Evolutionary conservation across 1,284 basidiomycete genomes (phyloP).

Genomic region (Anthracocystis panici-leucophaei): DNA sequence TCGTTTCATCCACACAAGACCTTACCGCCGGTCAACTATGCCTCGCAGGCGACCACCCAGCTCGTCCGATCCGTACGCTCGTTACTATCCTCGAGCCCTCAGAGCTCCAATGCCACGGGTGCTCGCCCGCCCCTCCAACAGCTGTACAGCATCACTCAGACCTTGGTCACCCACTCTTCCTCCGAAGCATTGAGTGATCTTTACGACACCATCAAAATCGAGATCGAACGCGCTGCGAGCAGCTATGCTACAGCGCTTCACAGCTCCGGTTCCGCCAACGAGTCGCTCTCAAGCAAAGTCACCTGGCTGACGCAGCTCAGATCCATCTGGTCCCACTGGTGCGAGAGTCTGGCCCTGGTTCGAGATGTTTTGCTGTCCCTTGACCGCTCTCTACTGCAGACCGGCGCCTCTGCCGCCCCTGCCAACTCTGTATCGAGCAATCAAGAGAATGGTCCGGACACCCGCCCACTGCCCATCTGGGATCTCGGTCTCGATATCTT

Average conservation of each 20-base stretch:
- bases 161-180: constrained; percentile 22
- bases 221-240: constrained; percentile 55
- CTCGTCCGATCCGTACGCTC: constrained; percentile 42
- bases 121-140: constrained; percentile 28
- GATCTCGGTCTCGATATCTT: constrained; percentile 57
- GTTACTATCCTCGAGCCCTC: constrained; percentile 27
- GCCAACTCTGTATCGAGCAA: not conserved
- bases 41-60: constrained; percentile 28
- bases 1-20: constrained; percentile 25
- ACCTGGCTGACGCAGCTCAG: constrained; percentile 51
- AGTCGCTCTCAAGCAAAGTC: constrained; percentile 18
- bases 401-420: not conserved
- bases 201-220: constrained; percentile 61
- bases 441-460: not conserved
- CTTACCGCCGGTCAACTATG: constrained; percentile 30
- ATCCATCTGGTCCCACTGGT: constrained; percentile 54
- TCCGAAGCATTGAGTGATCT: constrained; percentile 28
- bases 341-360: constrained; percentile 39
- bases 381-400: constrained; percentile 27
- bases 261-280: constrained; percentile 30
- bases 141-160: constrained; percentile 43
- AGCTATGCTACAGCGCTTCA: constrained; percentile 32
- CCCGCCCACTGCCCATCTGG: constrained; percentile 27
- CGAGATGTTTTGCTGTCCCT: constrained; percentile 40
- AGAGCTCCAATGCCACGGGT: not conserved